Conservation (phyloP, 106 monocot genomes). For the Xerophyta viscosa region DNA sequence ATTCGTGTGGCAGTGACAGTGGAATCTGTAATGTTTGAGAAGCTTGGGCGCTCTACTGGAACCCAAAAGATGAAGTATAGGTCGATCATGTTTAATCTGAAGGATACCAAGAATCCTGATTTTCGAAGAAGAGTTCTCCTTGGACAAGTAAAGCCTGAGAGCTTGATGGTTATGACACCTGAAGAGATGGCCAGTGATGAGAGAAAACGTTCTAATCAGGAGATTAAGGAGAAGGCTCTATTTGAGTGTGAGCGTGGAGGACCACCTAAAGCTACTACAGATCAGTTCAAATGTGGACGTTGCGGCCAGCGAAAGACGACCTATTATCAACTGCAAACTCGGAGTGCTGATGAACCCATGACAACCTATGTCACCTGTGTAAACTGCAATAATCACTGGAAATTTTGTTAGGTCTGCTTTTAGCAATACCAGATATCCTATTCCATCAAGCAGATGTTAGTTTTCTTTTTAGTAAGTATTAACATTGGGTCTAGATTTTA, state of each 20-base stretch:
- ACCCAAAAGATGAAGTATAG: constrained; percentile 68
- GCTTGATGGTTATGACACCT: constrained; percentile 37
- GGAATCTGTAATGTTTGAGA: constrained; percentile 71
- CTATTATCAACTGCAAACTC: constrained; percentile 64
- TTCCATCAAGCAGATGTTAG: background rate
- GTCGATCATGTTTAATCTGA: constrained; percentile 91
- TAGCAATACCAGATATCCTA: background rate
- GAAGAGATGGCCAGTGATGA: constrained; percentile 98
- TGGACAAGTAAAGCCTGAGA: constrained; percentile 54
- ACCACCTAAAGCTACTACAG: constrained; percentile 79
- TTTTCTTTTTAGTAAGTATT: background rate
- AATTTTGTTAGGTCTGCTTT: constrained; percentile 42
- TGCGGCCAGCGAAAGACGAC: constrained; percentile 74
- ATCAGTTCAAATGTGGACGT: constrained; percentile 85
- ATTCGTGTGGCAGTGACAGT: constrained; percentile 64
- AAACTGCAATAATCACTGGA: constrained; percentile 79
- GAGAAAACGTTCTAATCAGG: constrained; percentile 51
- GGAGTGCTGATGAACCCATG: constrained; percentile 69
- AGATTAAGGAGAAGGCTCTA: constrained; percentile 88
- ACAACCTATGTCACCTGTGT: constrained; percentile 74
- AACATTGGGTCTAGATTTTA: too few species aligned
- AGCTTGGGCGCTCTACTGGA: constrained; percentile 58
- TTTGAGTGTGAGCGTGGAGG: constrained; percentile 68
- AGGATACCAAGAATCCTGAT: constrained; percentile 83
- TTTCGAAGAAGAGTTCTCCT: constrained; percentile 81